Evolutionary conservation across 345 rosid species (phyloP).

Genomic region (Brassica napus): DNA sequence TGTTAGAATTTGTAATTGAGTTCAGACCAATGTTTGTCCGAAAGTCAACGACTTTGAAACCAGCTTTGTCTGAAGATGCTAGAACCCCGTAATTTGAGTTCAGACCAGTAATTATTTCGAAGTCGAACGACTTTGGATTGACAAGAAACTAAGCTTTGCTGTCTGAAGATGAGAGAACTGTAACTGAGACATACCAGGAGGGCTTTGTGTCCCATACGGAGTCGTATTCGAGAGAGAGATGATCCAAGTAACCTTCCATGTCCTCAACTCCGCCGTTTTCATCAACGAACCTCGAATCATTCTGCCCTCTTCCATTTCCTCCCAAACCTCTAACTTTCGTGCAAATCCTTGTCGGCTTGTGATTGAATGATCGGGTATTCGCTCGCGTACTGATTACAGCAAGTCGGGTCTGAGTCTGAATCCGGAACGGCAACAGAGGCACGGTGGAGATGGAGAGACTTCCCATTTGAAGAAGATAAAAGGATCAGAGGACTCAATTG

Average conservation of each 20-base stretch:
- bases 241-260: slow-evolving; percentile 85
- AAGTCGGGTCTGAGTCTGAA: slow-evolving; percentile 9
- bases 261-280: slow-evolving; percentile 71
- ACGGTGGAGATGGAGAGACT: slow-evolving; percentile 36
- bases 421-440: slow-evolving; percentile 22
- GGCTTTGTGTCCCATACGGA: slow-evolving; percentile 99
- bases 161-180: not conserved
- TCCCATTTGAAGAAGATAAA: slow-evolving; percentile 30
- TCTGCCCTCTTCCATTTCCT: slow-evolving; percentile 46
- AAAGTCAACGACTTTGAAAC: not conserved
- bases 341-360: slow-evolving; percentile 25
- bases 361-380: not conserved
- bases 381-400: slow-evolving; percentile 8
- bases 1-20: not conserved
- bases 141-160: not conserved
- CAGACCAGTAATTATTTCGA: no score
- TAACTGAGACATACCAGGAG: slow-evolving; percentile 53
- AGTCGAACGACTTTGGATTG: not conserved
- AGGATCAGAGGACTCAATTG: slow-evolving; percentile 32
- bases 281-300: slow-evolving; percentile 58
- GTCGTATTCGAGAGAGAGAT: slow-evolving; percentile 91
- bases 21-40: not conserved
- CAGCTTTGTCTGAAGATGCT: not conserved
- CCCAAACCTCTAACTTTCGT: slow-evolving; percentile 43
- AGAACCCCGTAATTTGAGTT: not conserved